Conservation (phyloP, 352 stramenopile species). For the Phytophthora hibernalis region DNA sequence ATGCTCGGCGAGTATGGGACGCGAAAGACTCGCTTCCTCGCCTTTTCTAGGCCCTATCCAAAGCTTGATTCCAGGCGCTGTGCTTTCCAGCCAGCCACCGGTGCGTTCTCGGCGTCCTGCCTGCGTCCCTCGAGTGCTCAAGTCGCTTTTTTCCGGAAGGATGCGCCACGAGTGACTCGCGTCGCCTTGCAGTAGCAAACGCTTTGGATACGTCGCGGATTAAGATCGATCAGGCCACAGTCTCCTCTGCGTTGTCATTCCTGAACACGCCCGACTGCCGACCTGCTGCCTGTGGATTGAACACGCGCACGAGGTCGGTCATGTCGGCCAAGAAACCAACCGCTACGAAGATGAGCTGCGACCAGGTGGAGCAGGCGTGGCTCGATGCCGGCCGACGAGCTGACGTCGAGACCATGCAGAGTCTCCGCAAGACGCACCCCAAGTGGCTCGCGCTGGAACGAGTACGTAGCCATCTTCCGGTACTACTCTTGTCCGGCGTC, state of each 20-base stretch:
- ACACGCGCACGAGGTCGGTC: conserved; percentile 13
- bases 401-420: conserved; percentile 37
- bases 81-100: conserved; percentile 26
- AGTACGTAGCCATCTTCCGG: conserved; percentile 39
- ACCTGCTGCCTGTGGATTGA: conserved; percentile 29
- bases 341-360: background rate
- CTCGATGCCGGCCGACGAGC: conserved; percentile 35
- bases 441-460: conserved; percentile 42
- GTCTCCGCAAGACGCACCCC: conserved; percentile 37
- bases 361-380: conserved; percentile 35
- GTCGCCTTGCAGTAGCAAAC: conserved; percentile 10
- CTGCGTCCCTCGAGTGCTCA: conserved; percentile 28
- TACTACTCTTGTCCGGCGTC: conserved; percentile 42
- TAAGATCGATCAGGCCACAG: conserved; percentile 14
- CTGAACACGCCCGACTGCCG: conserved; percentile 33
- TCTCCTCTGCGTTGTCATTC: conserved; percentile 31
- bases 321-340: conserved; percentile 29
- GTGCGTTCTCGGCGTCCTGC: conserved; percentile 19
- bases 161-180: conserved; percentile 34
- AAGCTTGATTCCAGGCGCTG: conserved; percentile 23
- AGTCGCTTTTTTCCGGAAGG: conserved; percentile 40
- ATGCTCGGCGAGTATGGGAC: conserved; percentile 17
- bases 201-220: conserved; percentile 3
- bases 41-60: conserved; percentile 22
- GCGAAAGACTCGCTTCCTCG: conserved; percentile 29